A percentile compares a stretch with the other conserved stretches of the same genome.
phyloP scores from a whole-genome alignment of 23 red algal genomes.

The Gracilaria gracilis region DNA sequence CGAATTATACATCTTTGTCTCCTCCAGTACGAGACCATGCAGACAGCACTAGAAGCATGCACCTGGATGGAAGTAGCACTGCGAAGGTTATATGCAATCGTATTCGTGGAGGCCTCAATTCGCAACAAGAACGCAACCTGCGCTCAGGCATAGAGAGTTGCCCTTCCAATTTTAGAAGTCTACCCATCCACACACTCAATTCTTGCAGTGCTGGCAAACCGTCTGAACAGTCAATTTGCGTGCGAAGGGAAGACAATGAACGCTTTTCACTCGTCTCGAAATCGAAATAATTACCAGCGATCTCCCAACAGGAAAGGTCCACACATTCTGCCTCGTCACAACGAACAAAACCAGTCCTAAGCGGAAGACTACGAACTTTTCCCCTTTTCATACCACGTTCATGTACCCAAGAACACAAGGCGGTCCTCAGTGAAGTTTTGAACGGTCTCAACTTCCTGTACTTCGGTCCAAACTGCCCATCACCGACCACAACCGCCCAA shows the following conservation, averaged over 20 bases:
- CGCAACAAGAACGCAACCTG: not conserved
- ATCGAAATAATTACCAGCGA: not conserved
- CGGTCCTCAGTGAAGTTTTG: too few relatives aligned
- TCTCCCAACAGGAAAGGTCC: not conserved
- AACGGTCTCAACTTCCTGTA: too few relatives aligned
- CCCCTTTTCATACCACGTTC: too few relatives aligned
- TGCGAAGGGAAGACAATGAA: not conserved
- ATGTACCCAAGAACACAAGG: too few relatives aligned
- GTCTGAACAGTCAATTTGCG: not conserved
- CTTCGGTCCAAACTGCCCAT: too few relatives aligned
- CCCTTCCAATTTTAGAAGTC: not conserved
- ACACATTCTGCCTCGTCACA: not conserved
- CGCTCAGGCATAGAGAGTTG: not conserved
- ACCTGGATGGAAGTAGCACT: not conserved
- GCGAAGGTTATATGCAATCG: not conserved
- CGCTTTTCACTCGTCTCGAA: not conserved
- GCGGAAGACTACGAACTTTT: too few relatives aligned
- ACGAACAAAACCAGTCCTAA: too few relatives aligned
- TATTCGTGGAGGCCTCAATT: constrained; percentile 2
- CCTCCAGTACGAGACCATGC: not conserved
- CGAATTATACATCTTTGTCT: not conserved
- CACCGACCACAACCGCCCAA: too few relatives aligned
- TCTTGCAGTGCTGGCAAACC: not conserved
- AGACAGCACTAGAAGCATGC: not conserved
- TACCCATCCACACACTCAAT: not conserved